A percentile compares a stretch with the other conserved stretches of the same genome.
Evolutionary conservation across 805 yeast genomes (phyloP).

Genomic region (Lachancea nothofagi): DNA sequence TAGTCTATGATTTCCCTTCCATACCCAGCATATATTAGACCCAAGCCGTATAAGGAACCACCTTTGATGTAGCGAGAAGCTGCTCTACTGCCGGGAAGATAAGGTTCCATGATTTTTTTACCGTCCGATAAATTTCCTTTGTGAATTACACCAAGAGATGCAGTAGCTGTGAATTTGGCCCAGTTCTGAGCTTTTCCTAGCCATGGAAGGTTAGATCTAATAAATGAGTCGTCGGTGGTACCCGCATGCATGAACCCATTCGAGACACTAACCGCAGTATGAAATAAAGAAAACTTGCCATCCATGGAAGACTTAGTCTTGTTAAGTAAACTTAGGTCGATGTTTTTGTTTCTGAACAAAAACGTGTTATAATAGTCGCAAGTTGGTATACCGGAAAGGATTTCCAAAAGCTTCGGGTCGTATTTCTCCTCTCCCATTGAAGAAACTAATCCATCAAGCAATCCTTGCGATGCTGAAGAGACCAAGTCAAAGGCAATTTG

Average conservation of each 20-base stretch:
- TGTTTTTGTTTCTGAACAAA: conserved; percentile 76
- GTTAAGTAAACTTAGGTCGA: conserved; percentile 76
- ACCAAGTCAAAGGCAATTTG: conserved; percentile 96
- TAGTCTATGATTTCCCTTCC: conserved; percentile 82
- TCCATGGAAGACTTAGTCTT: conserved; percentile 77
- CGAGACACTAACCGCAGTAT: conserved; percentile 90
- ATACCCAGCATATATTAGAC: conserved; percentile 92
- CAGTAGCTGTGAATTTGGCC: conserved; percentile 97
- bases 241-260: conserved; percentile 95
- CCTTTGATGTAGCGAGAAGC: conserved; percentile 87
- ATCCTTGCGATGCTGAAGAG: conserved; percentile 83
- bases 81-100: conserved; percentile 68
- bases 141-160: conserved; percentile 95
- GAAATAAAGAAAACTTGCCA: conserved; percentile 90
- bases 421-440: conserved; percentile 33
- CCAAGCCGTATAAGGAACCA: conserved; percentile 90
- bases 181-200: conserved; percentile 95
- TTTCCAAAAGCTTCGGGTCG: conserved; percentile 50
- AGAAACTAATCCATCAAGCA: conserved; percentile 54
- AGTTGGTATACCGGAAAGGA: conserved; percentile 87
- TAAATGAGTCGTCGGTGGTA: conserved; percentile 89
- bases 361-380: conserved; percentile 90
- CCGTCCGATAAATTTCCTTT: conserved; percentile 93
- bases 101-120: conserved; percentile 77
- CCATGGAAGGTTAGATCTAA: conserved; percentile 90